phyloP scores from a whole-genome alignment of 805 yeast species.

The Lachancea kluyveri region DNA sequence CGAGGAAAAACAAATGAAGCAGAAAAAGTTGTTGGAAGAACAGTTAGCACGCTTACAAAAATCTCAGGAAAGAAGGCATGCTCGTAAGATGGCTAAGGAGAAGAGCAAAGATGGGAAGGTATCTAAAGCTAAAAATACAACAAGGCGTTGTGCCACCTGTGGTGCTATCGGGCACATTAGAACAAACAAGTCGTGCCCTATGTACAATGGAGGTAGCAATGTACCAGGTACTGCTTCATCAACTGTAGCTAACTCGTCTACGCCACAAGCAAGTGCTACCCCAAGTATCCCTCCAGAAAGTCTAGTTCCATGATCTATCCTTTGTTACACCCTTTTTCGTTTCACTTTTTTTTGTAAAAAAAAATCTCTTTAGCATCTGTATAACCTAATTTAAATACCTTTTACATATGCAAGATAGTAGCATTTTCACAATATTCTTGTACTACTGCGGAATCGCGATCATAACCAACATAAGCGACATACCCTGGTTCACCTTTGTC shows the following conservation, averaged over 20 bases:
- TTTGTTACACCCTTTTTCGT: no score
- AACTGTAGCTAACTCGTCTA: slow-evolving; percentile 3
- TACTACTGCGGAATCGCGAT: slow-evolving; percentile 18
- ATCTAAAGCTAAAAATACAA: slow-evolving; percentile 33
- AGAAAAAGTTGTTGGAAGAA: slow-evolving; percentile 71
- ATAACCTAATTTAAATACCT: slow-evolving; percentile 1
- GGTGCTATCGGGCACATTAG: slow-evolving; percentile 94
- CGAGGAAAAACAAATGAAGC: slow-evolving; percentile 72
- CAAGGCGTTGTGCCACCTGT: slow-evolving; percentile 88
- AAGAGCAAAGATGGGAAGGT: slow-evolving; percentile 23
- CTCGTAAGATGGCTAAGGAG: slow-evolving; percentile 47
- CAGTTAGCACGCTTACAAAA: slow-evolving; percentile 78
- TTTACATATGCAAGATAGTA: slow-evolving; percentile 23
- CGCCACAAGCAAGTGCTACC: neutral
- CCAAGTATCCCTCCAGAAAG: slow-evolving; percentile 3
- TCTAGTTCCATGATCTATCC: neutral
- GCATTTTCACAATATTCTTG: slow-evolving; percentile 22
- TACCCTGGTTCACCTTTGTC: slow-evolving; percentile 33
- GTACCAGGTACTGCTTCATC: slow-evolving; percentile 12
- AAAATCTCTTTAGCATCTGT: neutral
- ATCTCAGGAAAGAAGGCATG: slow-evolving; percentile 59
- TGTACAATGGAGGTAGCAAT: slow-evolving; percentile 48
- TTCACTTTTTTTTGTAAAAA: no score
- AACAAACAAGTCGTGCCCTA: slow-evolving; percentile 84
- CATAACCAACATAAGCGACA: slow-evolving; percentile 28